phyloP scores from a whole-genome alignment of 208 protist genomes.

The Trypanosomatidae sp. region DNA sequence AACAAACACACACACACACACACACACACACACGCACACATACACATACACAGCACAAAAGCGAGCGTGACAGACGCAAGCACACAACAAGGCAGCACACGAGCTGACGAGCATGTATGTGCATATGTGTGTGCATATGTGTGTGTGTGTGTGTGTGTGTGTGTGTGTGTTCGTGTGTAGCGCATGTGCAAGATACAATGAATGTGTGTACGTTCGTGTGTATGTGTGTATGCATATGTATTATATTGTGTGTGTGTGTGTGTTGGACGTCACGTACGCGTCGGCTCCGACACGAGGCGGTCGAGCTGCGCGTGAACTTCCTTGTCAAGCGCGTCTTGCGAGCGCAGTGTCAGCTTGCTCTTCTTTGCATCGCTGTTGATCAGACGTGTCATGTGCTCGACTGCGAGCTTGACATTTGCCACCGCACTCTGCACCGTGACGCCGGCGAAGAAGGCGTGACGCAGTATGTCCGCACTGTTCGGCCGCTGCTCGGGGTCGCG shows the following conservation, averaged over 20 bases:
- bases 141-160: background rate
- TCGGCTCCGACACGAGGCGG: constrained; percentile 28
- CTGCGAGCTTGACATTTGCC: constrained; percentile 67
- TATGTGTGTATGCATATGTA: constrained; percentile 2
- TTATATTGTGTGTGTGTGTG: no score
- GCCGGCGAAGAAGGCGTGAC: constrained; percentile 60
- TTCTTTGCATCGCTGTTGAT: constrained; percentile 73
- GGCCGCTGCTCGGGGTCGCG: constrained; percentile 57
- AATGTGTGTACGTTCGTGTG: background rate
- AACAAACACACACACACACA: no score
- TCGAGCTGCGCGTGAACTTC: constrained; percentile 65
- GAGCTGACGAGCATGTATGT: no score
- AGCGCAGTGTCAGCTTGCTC: constrained; percentile 19
- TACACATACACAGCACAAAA: no score
- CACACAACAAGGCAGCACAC: no score
- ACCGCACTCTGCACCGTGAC: constrained; percentile 53
- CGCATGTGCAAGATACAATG: constrained; percentile 1
- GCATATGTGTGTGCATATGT: background rate
- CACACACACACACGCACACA: no score
- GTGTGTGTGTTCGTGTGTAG: no score
- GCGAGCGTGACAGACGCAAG: no score
- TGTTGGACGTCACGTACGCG: background rate
- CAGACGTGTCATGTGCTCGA: constrained; percentile 76
- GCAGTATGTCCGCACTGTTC: constrained; percentile 52
- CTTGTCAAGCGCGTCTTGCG: constrained; percentile 40